Evolutionary conservation across 306 rosid genomes (phyloP).

Genomic region (Castanea mollissima): DNA sequence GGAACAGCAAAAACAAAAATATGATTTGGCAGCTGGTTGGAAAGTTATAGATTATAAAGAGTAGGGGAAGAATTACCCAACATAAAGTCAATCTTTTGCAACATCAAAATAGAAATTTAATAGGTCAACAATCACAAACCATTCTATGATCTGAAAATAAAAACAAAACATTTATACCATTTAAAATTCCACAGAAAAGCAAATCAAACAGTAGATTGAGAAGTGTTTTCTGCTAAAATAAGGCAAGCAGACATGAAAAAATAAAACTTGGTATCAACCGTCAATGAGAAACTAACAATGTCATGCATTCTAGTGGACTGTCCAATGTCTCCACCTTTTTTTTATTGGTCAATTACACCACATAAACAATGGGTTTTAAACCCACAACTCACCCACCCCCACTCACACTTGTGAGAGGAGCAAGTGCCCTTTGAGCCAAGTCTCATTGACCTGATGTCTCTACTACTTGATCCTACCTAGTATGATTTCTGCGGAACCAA

Average conservation of each 20-base stretch:
- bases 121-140: conserved; percentile 90
- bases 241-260: background rate
- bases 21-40: too few species aligned
- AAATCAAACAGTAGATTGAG: conserved; percentile 16
- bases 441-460: background rate
- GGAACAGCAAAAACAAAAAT: too few species aligned
- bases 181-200: conserved; percentile 8
- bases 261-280: conserved; percentile 15
- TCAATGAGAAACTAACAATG: background rate
- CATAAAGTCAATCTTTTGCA: conserved; percentile 97
- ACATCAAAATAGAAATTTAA: conserved; percentile 93
- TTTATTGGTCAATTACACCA: too few species aligned
- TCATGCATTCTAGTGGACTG: background rate
- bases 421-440: too few species aligned
- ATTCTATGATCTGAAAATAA: conserved; percentile 75
- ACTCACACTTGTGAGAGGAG: too few species aligned
- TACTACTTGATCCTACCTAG: background rate
- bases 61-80: conserved; percentile 52
- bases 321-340: background rate
- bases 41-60: background rate
- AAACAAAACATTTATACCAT: background rate
- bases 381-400: too few species aligned
- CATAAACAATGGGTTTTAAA: too few species aligned
- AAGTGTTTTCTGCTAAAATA: conserved; percentile 14
- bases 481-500: background rate